These are phyloP conservation scores for Coniosporium apollinis DNA, from an alignment of 495 filamentous ascomycete genomes.

Conservation along the genomic window DNA sequence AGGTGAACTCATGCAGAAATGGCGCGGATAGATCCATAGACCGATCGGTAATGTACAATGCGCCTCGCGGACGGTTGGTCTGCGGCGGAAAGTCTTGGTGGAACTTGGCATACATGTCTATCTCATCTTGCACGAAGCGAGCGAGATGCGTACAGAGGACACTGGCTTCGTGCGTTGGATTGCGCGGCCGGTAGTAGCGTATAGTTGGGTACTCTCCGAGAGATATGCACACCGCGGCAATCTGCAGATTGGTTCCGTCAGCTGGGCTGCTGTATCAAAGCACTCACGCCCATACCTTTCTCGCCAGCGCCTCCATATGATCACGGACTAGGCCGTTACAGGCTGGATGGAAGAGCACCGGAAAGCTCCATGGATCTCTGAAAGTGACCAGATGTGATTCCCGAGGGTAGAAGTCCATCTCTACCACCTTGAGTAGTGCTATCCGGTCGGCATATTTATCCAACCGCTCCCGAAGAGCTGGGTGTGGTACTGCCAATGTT, in stretches of 20 bases:
- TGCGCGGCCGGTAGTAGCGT: conserved; percentile 67
- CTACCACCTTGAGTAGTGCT: conserved; percentile 52
- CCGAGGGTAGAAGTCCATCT: conserved; percentile 73
- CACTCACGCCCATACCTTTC: conserved; percentile 46
- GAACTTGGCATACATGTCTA: conserved; percentile 70
- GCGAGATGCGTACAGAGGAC: conserved; percentile 78
- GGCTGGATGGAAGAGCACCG: conserved; percentile 73
- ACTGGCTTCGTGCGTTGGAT: conserved; percentile 65
- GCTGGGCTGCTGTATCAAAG: conserved; percentile 4
- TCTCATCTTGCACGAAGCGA: conserved; percentile 75
- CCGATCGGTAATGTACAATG: conserved; percentile 75
- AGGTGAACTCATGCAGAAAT: conserved; percentile 88
- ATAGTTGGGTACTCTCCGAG: conserved; percentile 81
- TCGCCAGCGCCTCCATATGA: conserved; percentile 68
- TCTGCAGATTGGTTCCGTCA: conserved; percentile 29
- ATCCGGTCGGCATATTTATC: conserved; percentile 50
- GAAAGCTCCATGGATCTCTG: conserved; percentile 87
- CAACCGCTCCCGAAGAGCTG: conserved; percentile 35
- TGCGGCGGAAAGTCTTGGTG: conserved; percentile 70
- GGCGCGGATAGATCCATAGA: conserved; percentile 84
- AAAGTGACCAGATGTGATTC: conserved; percentile 88
- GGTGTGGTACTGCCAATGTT: conserved; percentile 32
- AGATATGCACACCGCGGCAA: conserved; percentile 65
- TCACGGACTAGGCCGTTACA: conserved; percentile 68
- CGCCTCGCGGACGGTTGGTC: conserved; percentile 62